phyloP scores from a whole-genome alignment of 208 protist genomes.

The Leishmania amazonensis region DNA sequence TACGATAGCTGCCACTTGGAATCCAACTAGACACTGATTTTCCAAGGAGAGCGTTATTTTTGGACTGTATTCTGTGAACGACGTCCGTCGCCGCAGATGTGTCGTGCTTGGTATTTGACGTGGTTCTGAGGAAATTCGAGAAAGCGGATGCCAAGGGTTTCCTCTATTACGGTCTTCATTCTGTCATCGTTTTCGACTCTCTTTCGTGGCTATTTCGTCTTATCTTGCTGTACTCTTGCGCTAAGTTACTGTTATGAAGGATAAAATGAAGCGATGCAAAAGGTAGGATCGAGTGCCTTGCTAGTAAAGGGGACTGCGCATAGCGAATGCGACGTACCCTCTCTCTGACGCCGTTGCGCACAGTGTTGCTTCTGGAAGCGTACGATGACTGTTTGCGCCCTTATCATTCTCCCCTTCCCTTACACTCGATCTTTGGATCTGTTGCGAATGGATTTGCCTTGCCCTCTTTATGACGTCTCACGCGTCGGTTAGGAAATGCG shows the following conservation, averaged over 20 bases:
- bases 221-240: background rate
- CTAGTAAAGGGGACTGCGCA: background rate
- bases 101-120: background rate
- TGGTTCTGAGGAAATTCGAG: background rate
- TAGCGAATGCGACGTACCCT: background rate
- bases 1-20: constrained; percentile 24
- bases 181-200: background rate
- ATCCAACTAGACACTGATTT: constrained; percentile 2
- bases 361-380: background rate
- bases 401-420: background rate
- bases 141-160: background rate
- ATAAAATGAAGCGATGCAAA: background rate
- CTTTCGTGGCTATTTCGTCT: background rate
- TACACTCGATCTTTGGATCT: background rate
- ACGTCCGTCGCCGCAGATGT: background rate
- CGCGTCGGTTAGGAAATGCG: constrained; percentile 6
- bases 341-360: background rate
- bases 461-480: background rate
- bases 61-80: background rate
- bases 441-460: background rate
- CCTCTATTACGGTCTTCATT: background rate
- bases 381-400: background rate
- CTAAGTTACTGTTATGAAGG: background rate
- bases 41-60: background rate
- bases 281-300: background rate